These are phyloP conservation scores for Ophiocytium majus DNA, from an alignment of 352 stramenopile genomes.

Conservation along the genomic window DNA sequence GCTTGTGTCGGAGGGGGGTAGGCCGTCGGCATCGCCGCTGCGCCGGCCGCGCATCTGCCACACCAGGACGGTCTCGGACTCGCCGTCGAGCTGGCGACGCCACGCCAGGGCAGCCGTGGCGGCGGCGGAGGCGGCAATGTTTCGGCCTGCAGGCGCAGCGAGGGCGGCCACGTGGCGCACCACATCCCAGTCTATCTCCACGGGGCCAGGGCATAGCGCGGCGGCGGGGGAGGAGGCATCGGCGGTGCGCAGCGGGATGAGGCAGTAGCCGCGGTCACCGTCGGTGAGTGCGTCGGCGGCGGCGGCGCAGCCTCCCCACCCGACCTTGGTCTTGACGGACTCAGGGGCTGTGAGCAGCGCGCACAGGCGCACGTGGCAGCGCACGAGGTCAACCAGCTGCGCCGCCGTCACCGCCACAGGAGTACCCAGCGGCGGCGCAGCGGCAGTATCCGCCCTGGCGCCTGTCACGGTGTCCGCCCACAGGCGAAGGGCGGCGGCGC, in stretches of 20 bases:
- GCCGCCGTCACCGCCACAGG: not conserved
- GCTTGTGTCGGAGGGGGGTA: too few relatives aligned
- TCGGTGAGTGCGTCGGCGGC: not conserved
- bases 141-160: not conserved
- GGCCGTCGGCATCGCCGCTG: too few relatives aligned
- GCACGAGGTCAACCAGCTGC: not conserved
- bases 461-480: too few relatives aligned
- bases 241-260: not conserved
- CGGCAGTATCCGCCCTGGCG: too few relatives aligned
- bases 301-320: too few relatives aligned
- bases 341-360: not conserved
- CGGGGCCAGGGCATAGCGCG: too few relatives aligned
- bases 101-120: not conserved
- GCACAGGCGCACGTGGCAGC: not conserved
- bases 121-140: not conserved
- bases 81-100: not conserved
- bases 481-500: too few relatives aligned
- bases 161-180: not conserved
- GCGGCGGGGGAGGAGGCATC: not conserved
- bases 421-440: not conserved
- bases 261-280: not conserved
- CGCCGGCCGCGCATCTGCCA: not conserved
- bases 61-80: not conserved
- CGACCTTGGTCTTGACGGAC: not conserved
- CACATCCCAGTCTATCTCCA: not conserved